Percentiles rank a stretch among this genome's conserved stretches.
Evolutionary conservation across 2,329 filamentous ascomycete species (phyloP).

Genomic region (Pyrenochaeta sp.): DNA sequence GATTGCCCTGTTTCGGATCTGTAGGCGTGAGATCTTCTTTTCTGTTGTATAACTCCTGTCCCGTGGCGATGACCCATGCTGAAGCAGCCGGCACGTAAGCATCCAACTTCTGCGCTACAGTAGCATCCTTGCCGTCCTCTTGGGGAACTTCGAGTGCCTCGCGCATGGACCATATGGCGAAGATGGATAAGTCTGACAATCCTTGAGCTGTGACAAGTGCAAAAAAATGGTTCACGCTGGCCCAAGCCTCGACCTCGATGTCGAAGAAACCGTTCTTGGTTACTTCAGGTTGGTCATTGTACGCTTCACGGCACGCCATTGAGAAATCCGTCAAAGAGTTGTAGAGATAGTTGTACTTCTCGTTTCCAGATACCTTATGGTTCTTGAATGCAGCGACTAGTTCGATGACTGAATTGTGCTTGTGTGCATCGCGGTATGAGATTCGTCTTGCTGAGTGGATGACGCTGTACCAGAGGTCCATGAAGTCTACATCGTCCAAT

Average conservation of each 20-base stretch:
- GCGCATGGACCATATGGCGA: constrained; percentile 41
- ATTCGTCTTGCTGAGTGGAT: constrained; percentile 41
- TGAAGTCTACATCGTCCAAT: constrained; percentile 28
- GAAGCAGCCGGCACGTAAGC: constrained; percentile 40
- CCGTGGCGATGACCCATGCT: constrained; percentile 37
- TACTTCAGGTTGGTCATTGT: constrained; percentile 38
- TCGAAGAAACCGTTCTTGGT: constrained; percentile 20
- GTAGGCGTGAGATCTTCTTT: constrained; percentile 40
- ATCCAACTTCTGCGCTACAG: constrained; percentile 33
- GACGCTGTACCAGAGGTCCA: constrained; percentile 42
- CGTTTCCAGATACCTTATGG: constrained; percentile 26
- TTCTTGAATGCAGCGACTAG: constrained; percentile 36
- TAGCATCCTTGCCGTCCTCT: constrained; percentile 23
- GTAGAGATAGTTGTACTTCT: constrained; percentile 32
- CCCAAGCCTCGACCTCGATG: constrained; percentile 38
- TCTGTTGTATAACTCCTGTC: constrained; percentile 29
- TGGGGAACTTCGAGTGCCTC: constrained; percentile 34
- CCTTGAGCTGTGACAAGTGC: constrained; percentile 30
- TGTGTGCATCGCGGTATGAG: constrained; percentile 16
- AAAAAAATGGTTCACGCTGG: constrained; percentile 44
- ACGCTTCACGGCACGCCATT: constrained; percentile 36
- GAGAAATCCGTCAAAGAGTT: constrained; percentile 28
- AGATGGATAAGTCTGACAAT: constrained; percentile 27
- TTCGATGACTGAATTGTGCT: constrained; percentile 27
- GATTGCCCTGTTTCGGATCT: constrained; percentile 36